Conservation (phyloP, 1,284 basidiomycete species). For the Neolentinus lepideus region DNA sequence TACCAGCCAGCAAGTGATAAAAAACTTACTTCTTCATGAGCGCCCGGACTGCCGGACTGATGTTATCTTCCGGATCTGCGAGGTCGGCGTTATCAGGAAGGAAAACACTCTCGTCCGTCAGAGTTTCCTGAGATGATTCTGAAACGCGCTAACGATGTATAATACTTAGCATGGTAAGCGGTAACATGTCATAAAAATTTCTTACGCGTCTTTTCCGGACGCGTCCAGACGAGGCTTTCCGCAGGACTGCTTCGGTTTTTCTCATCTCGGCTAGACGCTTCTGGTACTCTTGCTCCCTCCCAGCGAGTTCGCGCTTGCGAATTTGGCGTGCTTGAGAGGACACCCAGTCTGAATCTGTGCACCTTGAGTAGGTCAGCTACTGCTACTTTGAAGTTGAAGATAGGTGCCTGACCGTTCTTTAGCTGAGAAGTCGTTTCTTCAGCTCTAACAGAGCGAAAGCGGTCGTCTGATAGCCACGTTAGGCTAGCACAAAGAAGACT, state of each 20-base stretch:
- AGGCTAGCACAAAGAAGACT: constrained; percentile 76
- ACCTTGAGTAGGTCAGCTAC: background rate
- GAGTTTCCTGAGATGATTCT: constrained; percentile 19
- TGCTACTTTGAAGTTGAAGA: background rate
- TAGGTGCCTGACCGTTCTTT: background rate
- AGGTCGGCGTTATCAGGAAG: constrained; percentile 45
- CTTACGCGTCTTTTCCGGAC: constrained; percentile 56
- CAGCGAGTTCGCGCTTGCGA: constrained; percentile 55
- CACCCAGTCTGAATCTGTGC: constrained; percentile 74
- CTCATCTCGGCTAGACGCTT: constrained; percentile 53
- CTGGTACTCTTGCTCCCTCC: constrained; percentile 56
- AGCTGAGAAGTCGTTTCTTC: too few relatives aligned
- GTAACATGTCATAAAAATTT: constrained; percentile 7
- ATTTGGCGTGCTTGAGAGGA: constrained; percentile 68
- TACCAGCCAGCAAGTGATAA: background rate
- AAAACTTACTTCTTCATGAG: constrained; percentile 69
- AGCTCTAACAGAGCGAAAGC: constrained; percentile 53
- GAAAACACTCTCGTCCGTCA: constrained; percentile 45
- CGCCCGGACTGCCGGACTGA: constrained; percentile 74
- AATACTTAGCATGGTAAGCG: background rate
- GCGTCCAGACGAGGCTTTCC: constrained; percentile 23
- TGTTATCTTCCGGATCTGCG: constrained; percentile 39
- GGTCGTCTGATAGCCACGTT: constrained; percentile 74
- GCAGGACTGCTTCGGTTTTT: constrained; percentile 40
- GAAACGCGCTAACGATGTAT: constrained; percentile 19